phyloP scores from a whole-genome alignment of 306 rosid species.

The Fragaria ananassa region DNA sequence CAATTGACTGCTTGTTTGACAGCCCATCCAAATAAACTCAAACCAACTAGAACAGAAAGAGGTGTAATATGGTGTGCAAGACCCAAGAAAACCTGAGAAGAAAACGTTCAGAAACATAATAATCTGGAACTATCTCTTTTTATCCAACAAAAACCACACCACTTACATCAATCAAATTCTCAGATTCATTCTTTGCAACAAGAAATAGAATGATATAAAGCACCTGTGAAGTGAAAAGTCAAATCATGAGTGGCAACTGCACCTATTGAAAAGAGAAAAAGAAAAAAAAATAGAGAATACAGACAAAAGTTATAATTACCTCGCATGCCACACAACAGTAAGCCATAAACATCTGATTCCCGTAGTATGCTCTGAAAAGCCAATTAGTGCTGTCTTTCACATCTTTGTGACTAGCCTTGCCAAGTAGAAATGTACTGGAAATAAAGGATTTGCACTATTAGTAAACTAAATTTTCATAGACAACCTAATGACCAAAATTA shows the following conservation, averaged over 20 bases:
- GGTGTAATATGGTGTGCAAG: conserved; percentile 44
- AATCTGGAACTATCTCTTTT: conserved; percentile 13
- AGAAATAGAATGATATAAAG: conserved; percentile 78
- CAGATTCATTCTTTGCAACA: conserved; percentile 59
- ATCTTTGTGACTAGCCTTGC: conserved; percentile 95
- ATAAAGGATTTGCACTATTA: conserved; percentile 19
- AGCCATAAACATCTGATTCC: conserved; percentile 93
- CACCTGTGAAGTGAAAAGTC: conserved; percentile 51
- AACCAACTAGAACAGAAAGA: conserved; percentile 49
- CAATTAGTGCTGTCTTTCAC: conserved; percentile 94
- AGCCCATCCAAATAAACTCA: conserved; percentile 84
- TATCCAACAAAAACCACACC: conserved; percentile 9
- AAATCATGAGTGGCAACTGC: conserved; percentile 10
- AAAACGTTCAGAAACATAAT: conserved; percentile 27
- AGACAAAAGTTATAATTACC: conserved; percentile 42
- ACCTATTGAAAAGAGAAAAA: neutral
- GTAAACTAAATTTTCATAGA: neutral
- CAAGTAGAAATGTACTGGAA: conserved; percentile 85
- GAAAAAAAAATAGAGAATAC: neutral
- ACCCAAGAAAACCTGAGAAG: conserved; percentile 56
- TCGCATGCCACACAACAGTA: conserved; percentile 94
- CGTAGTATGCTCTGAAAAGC: conserved; percentile 88
- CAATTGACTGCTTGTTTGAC: conserved; percentile 80
- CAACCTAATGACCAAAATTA: neutral
- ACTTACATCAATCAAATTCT: conserved; percentile 70